Percentiles rank a stretch among this genome's conserved stretches.
phyloP scores from a whole-genome alignment of 495 filamentous ascomycete species.

The Talaromyces adpressus region DNA sequence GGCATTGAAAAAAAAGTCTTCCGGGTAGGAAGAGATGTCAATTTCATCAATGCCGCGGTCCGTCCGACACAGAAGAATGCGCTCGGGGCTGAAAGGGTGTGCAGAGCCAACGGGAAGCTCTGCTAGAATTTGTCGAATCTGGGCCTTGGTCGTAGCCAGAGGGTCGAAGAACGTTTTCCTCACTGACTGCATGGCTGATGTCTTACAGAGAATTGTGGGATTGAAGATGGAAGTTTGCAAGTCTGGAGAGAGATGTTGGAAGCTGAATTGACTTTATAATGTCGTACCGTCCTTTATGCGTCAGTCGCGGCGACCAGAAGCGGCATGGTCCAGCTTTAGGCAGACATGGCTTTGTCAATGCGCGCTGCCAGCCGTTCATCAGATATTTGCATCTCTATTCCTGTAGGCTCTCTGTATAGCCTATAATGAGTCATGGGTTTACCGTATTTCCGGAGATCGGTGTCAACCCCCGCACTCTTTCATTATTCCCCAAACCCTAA shows the following conservation, averaged over 20 bases:
- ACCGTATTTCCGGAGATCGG: too few relatives aligned
- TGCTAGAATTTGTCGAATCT: constrained; percentile 15
- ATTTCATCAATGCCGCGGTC: constrained; percentile 17
- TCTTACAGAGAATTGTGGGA: not conserved
- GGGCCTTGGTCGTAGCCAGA: constrained; percentile 16
- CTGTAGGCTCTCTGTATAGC: too few relatives aligned
- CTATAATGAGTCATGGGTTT: too few relatives aligned
- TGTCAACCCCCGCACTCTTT: too few relatives aligned
- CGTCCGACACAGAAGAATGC: constrained; percentile 18
- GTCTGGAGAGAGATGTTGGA: not conserved
- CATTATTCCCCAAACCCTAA: too few relatives aligned
- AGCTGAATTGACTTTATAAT: not conserved
- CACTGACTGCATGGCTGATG: constrained; percentile 16
- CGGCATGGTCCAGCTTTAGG: not conserved
- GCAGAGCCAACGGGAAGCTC: constrained; percentile 19
- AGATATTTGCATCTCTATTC: too few relatives aligned
- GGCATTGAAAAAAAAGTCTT: constrained; percentile 20
- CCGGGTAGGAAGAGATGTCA: constrained; percentile 19
- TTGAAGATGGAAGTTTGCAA: not conserved
- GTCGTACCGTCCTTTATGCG: not conserved
- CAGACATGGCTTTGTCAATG: not conserved
- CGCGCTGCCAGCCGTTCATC: too few relatives aligned
- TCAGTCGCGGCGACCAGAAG: not conserved
- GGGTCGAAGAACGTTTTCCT: constrained; percentile 19
- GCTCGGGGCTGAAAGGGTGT: constrained; percentile 21